Evolutionary conservation across 2,329 filamentous ascomycete species (phyloP), one percentile per base, ranked within the genome.

Genomic region (Corynespora cassiicola): DNA sequence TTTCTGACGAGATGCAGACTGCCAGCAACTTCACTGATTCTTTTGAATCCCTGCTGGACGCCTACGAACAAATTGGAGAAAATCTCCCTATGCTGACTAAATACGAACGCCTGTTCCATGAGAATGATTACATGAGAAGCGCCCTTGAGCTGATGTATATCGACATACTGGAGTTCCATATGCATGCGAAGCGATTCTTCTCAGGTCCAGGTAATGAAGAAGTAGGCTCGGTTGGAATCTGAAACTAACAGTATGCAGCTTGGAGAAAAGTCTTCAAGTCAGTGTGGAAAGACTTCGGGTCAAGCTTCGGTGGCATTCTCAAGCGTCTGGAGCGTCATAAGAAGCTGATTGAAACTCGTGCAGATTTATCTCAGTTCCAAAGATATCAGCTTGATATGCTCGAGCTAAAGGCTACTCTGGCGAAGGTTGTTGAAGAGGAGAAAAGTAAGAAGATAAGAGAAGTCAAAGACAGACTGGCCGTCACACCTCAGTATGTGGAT

Each of bases 111-210:
- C 32, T 68, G 0, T 68, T 73, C 36, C 36, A 39, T 7, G 28
- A 56, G 3, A 60, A 61, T 7, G 27, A 39, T 1, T 33, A 66
- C 10, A 63, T 75, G 56, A 39, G 47, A 4, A 31, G 44, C 1
- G 55, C 66, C 6, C 50, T 74, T 3, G 54, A 45, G 14, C 12
- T 62, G 11, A 66, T 73, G 5, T 73, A 68, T 29, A 45, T 52
- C 5, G 69, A 73, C 32, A 65, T 70, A 7, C 51, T 74, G 0
- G 61, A 66, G 2, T 74, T 74, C 36, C 70, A 73, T 38, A 42
- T 50, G 16, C 40, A 54, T 20, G 62, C 67, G 1, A 40, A 71
- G 27, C 45, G 53, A 20, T 59, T 56, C 36, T 59, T 61, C n/a
- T 36, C 40, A 5, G 50, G n/a, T n/a, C n/a, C n/a, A n/a, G n/a